Evolutionary conservation across 371 early-diverging fungal species (phyloP).

Genomic region (Mortierella sp.): DNA sequence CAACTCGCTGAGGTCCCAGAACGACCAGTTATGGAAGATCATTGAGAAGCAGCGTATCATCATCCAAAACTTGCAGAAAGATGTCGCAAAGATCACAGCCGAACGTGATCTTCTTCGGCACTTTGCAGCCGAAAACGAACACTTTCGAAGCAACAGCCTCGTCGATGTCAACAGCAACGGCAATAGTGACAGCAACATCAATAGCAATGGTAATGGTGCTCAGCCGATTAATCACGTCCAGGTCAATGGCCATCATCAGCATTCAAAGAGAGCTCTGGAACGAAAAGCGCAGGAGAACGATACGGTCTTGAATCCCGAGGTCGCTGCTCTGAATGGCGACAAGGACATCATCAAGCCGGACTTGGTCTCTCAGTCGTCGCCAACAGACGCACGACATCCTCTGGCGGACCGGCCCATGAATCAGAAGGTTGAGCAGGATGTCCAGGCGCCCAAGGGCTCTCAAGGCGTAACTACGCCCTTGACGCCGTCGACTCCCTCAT

Average conservation of each 20-base stretch:
- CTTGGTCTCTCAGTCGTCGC: constrained; percentile 10
- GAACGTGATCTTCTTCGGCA: constrained; percentile 66
- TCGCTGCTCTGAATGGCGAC: background rate
- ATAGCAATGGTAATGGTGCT: constrained; percentile 3
- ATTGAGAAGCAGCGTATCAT: constrained; percentile 89
- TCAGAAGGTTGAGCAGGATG: background rate
- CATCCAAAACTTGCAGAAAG: constrained; percentile 77
- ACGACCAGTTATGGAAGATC: constrained; percentile 90
- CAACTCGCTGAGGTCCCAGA: constrained; percentile 76
- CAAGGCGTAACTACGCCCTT: background rate
- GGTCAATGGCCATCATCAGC: constrained; percentile 28
- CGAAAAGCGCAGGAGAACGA: constrained; percentile 17
- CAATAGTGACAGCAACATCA: constrained; percentile 9
- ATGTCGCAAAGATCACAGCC: constrained; percentile 61
- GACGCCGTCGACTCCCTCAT: constrained; percentile 5
- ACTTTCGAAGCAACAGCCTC: constrained; percentile 15
- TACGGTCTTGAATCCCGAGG: background rate
- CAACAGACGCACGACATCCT: background rate
- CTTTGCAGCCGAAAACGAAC: constrained; percentile 23
- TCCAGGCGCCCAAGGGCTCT: background rate
- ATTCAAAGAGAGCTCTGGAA: constrained; percentile 20
- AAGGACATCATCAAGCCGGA: constrained; percentile 32
- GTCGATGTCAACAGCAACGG: background rate
- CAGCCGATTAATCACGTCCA: constrained; percentile 3
- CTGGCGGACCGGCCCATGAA: background rate